Conservation (phyloP, 352 stramenopile genomes). For the Pythium rishiriense region DNA sequence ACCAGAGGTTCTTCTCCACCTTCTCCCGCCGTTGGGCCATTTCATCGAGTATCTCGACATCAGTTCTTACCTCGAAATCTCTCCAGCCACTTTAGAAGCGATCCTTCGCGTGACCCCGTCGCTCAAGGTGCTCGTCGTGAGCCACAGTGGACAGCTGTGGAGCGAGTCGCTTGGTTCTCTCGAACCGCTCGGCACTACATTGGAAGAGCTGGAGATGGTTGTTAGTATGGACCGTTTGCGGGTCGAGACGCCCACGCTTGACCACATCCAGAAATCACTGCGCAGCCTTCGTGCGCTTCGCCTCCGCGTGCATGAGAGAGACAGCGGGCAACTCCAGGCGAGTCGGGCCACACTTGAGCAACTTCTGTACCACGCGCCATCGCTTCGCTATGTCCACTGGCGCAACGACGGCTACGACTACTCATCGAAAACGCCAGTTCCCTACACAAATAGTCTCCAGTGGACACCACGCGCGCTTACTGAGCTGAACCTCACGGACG, state of each 20-base stretch:
- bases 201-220: background rate
- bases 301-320: background rate
- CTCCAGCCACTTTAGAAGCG: background rate
- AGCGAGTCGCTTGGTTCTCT: no score
- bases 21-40: background rate
- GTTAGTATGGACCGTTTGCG: background rate
- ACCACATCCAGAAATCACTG: background rate
- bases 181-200: background rate
- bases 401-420: background rate
- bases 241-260: background rate
- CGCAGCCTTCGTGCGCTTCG: background rate
- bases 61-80: background rate
- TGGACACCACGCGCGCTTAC: background rate
- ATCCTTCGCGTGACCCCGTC: background rate
- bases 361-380: background rate
- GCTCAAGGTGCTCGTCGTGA: background rate
- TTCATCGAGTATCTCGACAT: background rate
- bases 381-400: constrained; percentile 1
- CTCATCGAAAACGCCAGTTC: background rate
- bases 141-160: background rate
- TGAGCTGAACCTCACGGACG: background rate
- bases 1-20: background rate
- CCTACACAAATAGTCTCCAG: background rate
- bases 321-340: background rate
- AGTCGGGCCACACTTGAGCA: background rate